Evolutionary conservation across 164 flowering plant genomes (phyloP).

Genomic region (Taxillus chinensis): DNA sequence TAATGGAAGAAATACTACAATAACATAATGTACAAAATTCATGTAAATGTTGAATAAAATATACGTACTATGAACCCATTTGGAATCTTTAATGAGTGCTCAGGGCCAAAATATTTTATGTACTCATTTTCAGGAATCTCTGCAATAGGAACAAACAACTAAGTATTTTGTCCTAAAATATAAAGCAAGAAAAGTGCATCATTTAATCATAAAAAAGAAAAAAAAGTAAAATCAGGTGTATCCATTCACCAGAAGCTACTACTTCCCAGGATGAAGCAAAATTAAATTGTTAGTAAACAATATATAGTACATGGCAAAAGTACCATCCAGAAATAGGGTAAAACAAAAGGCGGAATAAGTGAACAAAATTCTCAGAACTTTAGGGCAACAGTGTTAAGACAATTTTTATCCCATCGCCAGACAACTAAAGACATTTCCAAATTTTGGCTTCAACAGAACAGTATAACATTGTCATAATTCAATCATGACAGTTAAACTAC

Average conservation of each 20-base stretch:
- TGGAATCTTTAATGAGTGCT: constrained; percentile 67
- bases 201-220: background rate
- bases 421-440: no score
- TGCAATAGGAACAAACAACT: constrained; percentile 31
- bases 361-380: no score
- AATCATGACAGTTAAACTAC: no score
- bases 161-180: background rate
- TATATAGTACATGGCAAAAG: no score
- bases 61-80: constrained; percentile 59
- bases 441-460: no score
- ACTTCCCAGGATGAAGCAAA: background rate
- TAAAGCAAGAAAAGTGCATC: background rate
- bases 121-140: constrained; percentile 95
- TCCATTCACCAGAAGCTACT: background rate
- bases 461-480: no score
- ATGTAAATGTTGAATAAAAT: constrained; percentile 2
- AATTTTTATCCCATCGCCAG: no score
- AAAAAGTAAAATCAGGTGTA: background rate
- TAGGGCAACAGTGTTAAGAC: no score
- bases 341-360: no score
- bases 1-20: background rate
- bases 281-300: background rate
- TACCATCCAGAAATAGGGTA: no score
- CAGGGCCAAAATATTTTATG: constrained; percentile 82
- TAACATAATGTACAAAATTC: background rate